phyloP scores from a whole-genome alignment of 805 yeast genomes.

The Metschnikowia picachoensis region DNA sequence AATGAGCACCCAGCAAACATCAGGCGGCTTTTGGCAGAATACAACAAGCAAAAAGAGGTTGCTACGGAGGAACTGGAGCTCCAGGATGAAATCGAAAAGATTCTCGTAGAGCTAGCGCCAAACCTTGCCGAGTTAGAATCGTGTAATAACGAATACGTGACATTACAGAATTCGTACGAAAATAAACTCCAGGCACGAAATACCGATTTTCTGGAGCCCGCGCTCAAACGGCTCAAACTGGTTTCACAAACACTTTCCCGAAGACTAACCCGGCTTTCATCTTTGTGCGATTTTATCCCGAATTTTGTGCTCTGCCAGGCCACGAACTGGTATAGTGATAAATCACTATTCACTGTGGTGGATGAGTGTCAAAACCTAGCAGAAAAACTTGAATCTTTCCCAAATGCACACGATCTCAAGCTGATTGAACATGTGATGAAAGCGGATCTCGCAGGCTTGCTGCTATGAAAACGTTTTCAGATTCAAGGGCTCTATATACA shows the following conservation, averaged over 20 bases:
- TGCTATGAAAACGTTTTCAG: background rate
- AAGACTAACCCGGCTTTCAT: conserved; percentile 7
- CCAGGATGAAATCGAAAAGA: conserved; percentile 17
- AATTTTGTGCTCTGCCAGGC: conserved; percentile 32
- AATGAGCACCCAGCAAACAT: conserved; percentile 18
- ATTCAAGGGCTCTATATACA: conserved; percentile 11
- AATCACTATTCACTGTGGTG: conserved; percentile 24
- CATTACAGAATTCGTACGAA: conserved; percentile 13
- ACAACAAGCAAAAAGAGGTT: conserved; percentile 1
- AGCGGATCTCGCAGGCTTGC: background rate
- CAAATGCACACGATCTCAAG: background rate
- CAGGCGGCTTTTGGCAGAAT: conserved; percentile 11
- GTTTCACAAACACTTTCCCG: conserved; percentile 5
- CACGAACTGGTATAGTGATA: conserved; percentile 35
- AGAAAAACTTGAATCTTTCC: conserved; percentile 7
- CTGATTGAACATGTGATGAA: conserved; percentile 5
- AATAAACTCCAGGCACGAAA: conserved; percentile 6
- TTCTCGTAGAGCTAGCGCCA: conserved; percentile 1
- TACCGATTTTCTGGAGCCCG: conserved; percentile 10
- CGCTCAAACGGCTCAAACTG: conserved; percentile 16
- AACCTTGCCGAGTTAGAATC: conserved; percentile 12
- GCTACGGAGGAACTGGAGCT: conserved; percentile 5
- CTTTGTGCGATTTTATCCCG: conserved; percentile 29
- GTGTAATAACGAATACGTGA: conserved; percentile 12
- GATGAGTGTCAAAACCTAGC: conserved; percentile 25